Percentiles rank a stretch among this genome's conserved stretches.
Evolutionary conservation across 1,284 basidiomycete species (phyloP).

Genomic region (Trichosporon sp.): DNA sequence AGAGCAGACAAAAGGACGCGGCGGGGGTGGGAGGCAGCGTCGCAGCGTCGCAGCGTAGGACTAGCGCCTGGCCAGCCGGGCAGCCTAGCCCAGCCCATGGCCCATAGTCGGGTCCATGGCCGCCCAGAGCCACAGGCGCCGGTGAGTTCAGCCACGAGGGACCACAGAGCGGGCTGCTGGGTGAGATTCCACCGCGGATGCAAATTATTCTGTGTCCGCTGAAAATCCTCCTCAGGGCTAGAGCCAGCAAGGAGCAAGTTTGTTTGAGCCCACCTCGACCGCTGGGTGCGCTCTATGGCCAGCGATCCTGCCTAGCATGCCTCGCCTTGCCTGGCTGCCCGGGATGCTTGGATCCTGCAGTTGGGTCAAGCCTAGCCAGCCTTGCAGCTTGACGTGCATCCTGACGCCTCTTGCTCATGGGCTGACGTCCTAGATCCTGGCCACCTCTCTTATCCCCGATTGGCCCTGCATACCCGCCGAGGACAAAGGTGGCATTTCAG

Average conservation of each 20-base stretch:
- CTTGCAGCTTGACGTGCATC: background rate
- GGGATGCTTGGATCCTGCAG: too few relatives aligned
- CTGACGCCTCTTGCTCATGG: background rate
- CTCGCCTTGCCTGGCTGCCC: too few relatives aligned
- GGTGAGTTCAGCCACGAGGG: background rate
- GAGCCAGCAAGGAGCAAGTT: background rate
- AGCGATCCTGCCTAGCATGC: background rate
- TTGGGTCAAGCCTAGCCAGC: too few relatives aligned
- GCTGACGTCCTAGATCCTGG: background rate
- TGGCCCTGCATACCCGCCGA: background rate
- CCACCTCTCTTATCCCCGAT: background rate
- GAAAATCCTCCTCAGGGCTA: slow-evolving; percentile 2
- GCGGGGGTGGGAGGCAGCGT: background rate
- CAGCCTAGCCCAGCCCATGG: background rate
- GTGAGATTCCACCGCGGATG: background rate
- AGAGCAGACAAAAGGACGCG: slow-evolving; percentile 8
- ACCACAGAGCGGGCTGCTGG: too few relatives aligned
- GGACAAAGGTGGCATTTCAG: background rate
- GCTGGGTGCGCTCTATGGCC: background rate
- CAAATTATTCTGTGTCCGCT: background rate
- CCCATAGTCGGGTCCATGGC: background rate
- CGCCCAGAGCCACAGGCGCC: background rate
- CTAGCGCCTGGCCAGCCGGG: too few relatives aligned
- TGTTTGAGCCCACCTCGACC: background rate
- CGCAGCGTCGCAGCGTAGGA: background rate